phyloP scores from a whole-genome alignment of 2,329 filamentous ascomycete genomes.

The Didymella segeticola region DNA sequence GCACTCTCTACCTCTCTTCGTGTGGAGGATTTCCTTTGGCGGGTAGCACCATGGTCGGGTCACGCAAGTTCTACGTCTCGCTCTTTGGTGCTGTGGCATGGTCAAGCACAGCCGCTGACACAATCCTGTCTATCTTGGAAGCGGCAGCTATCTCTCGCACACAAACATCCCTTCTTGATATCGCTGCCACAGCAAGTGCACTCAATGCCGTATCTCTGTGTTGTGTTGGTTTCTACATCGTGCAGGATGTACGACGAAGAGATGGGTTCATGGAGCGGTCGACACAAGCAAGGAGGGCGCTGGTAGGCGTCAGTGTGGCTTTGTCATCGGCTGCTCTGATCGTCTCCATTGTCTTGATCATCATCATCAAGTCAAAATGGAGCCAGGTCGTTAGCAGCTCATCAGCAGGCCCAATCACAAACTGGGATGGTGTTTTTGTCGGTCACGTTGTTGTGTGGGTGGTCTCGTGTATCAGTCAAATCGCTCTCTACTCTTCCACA shows the following conservation, averaged over 20 bases:
- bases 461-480: conserved; percentile 40
- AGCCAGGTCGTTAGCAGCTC: conserved; percentile 23
- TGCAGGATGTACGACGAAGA: conserved; percentile 40
- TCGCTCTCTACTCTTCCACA: conserved; percentile 37
- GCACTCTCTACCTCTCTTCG: neutral
- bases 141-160: conserved; percentile 40
- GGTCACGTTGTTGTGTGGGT: conserved; percentile 47
- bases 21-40: conserved; percentile 18
- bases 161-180: conserved; percentile 30
- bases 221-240: conserved; percentile 37
- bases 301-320: conserved; percentile 32
- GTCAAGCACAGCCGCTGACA: conserved; percentile 44
- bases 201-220: conserved; percentile 41
- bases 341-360: conserved; percentile 36
- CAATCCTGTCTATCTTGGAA: conserved; percentile 47
- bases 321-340: conserved; percentile 34
- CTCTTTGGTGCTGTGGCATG: conserved; percentile 43
- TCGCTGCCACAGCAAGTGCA: conserved; percentile 42
- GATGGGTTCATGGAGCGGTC: conserved; percentile 31
- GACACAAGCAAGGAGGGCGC: conserved; percentile 21
- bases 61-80: conserved; percentile 41
- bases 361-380: conserved; percentile 35
- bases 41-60: conserved; percentile 29
- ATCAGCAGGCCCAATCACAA: conserved; percentile 21
- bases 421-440: conserved; percentile 38